Evolutionary conservation across 805 yeast species (phyloP), one percentile per base, ranked within the genome.

Genomic region (Cyberlindnera samutprakarnensis): DNA sequence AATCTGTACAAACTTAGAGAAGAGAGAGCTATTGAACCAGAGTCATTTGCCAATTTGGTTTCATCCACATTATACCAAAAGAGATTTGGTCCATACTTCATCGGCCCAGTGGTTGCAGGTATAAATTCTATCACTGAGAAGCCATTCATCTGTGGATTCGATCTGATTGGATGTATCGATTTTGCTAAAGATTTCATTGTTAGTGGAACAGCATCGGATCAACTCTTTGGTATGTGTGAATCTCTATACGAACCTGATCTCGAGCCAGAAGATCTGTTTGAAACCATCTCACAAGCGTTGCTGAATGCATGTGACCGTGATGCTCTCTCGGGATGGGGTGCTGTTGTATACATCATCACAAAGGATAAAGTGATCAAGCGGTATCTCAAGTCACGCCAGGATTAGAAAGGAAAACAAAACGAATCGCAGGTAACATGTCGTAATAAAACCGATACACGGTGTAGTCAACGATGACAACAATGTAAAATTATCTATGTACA

Each of bases 321-420:
- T 61, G 95, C 96, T 6, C 68, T 92, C 37, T 79, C 94, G 19
- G 99, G 99, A 44, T 92, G 96, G 96, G 98, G 98, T 51, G 96
- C 95, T 7, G 82, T 85, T 13, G 97, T 92, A 16, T 90, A 90
- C 60, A 66, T 92, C 34, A 75, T 92, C 32, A 84, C 94, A 28
- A 87, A 87, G 62, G 97, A 90, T 55, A 83, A 85, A 59, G 94
- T 92, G 36, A 72, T 77, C 33, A 87, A 80, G 64, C 76, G 94
- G 53, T 75, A 82, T 49, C 73, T 92, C 61, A 88, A 80, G 66
- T 86, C 96, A 36, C 81, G 98, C 61, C 97, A 90, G 67, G 99
- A 92, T 71, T 92, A 22, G 31, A 26, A 14, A 24, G 16, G 27
- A 10, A 25, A n/a, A n/a, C n/a, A n/a, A n/a, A n/a, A n/a, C n/a